Evolutionary conservation across 306 rosid species (phyloP), one percentile per base, ranked within the genome.

Genomic region (Canavalia ensiformis): DNA sequence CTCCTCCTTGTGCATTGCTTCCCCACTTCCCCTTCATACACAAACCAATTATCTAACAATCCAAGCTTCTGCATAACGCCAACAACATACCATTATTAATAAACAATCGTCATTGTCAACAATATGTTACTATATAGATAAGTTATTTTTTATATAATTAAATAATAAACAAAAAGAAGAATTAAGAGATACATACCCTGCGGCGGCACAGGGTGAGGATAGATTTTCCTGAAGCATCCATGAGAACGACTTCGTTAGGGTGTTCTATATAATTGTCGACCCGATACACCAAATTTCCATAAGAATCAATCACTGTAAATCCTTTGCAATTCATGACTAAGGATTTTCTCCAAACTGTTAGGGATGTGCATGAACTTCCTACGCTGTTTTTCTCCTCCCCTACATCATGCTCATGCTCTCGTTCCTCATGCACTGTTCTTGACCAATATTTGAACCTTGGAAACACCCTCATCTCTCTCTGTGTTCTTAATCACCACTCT

Each of bases 311-410:
- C 65, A 94, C 97, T 0, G 97, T 92, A 84, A 92, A 94, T 6
- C 98, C 98, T 46, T 87, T 88, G 30, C 98, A 94, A 52, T 74
- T 90, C 2, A 90, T 78, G 4, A 94, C 6, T 39, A 94, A 90
- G 1, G 98, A 94, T 84, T 92, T 94, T 81, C 90, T 88, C 97
- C 97, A 92, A 25, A 94, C 96, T 58, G 96, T 94, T 25, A 92
- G 75, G n/a, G 90, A 81, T 8, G 86, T 52, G 81, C 64, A 39
- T 18, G 44, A 31, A 46, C 47, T 74, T 18, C 46, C 74, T 28
- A 57, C 68, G n/a, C 31, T 55, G 81, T 42, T 72, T 63, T 30
- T 51, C 46, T 49, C 67, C 46, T 51, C 64, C 5, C 33, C 25
- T 18, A 18, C 30, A 12, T 74, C 52, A 5, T 50, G 44, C 13